Evolutionary conservation across 1,284 basidiomycete species (phyloP), one percentile per base, ranked within the genome.

Genomic region (Lentinula novae-zelandiae): DNA sequence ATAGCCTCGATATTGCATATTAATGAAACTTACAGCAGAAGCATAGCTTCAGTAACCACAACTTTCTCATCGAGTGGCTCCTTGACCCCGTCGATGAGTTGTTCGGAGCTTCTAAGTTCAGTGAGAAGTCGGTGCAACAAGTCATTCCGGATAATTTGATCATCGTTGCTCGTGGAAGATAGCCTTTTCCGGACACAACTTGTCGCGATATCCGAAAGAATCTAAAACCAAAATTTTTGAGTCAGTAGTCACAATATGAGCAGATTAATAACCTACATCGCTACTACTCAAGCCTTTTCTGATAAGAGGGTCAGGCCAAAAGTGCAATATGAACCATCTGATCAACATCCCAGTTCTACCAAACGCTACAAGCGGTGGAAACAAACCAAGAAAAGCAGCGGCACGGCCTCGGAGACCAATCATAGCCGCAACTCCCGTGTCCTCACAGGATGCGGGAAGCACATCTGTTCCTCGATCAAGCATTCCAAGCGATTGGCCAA

Each of bases 401-500:
- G 46, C 48, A 31, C 36, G 55, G 17, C 42, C 48, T 57, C 55
- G 55, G 15, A 57, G 27, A 50, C 55, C 48, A 39, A 48, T 36
- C 38, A 59, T 52, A 48, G 49, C 36, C 31, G 49, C 57, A n/a
- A 54, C 53, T 20, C 53, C 53, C 20, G 27, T 39, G 39, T 40
- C 20, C 20, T 42, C 38, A 17, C 8, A 31, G 34, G 20, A 39
- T 42, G 53, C 12, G 12, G 31, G 38, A 17, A 54, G 39, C 5
- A 61, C 52, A 55, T 57, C 53, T 8, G 53, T 49, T 52, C 58
- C 64, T 38, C 61, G 44, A 8, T 76, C 76, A 42, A 79, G 65
- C 75, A 79, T 78, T 17, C 75, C 76, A 56, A 80, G 74, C 3
- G 76, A 69, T 42, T 66, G 61, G 5, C 76, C 75, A 60, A 75